A percentile compares a stretch with the other conserved stretches of the same genome.
Conservation (phyloP, 768 basidiomycete species). For the Asterophora parasitica region DNA sequence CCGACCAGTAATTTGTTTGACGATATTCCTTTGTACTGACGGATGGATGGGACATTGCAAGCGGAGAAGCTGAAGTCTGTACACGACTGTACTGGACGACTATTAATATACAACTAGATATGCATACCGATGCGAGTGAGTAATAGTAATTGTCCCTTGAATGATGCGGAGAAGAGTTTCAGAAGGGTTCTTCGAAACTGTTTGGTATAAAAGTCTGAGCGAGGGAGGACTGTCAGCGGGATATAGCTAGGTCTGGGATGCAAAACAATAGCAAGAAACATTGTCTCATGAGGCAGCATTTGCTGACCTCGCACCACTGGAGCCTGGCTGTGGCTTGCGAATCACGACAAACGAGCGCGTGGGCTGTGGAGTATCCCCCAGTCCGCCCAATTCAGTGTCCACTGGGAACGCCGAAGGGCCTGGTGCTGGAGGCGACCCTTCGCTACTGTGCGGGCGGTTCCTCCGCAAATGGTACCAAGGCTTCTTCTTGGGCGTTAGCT, state of each 20-base stretch:
- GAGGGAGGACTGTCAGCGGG: neutral
- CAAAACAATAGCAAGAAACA: conserved; percentile 2
- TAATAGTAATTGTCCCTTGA: conserved; percentile 10
- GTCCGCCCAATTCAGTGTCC: conserved; percentile 32
- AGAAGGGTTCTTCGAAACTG: neutral
- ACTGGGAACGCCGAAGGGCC: conserved; percentile 20
- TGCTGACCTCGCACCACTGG: conserved; percentile 7
- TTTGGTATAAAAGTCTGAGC: conserved; percentile 4
- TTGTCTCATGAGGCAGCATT: conserved; percentile 15
- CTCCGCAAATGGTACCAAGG: conserved; percentile 67
- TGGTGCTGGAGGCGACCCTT: conserved; percentile 32
- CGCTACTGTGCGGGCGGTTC: conserved; percentile 56
- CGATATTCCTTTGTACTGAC: neutral
- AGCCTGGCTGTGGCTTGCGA: conserved; percentile 44
- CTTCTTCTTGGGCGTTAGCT: conserved; percentile 51
- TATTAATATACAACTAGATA: conserved; percentile 15
- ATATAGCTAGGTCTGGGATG: conserved; percentile 3
- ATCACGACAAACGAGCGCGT: conserved; percentile 67
- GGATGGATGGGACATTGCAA: neutral
- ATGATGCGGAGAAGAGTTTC: neutral
- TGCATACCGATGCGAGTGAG: conserved; percentile 7
- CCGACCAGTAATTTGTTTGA: neutral
- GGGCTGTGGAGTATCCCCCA: conserved; percentile 29
- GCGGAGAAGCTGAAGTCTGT: conserved; percentile 1
- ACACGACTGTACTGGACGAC: conserved; percentile 2